Percentiles rank a stretch among this genome's conserved stretches.
Conservation (phyloP, 805 yeast genomes). For the Monosporozyma servazzii region DNA sequence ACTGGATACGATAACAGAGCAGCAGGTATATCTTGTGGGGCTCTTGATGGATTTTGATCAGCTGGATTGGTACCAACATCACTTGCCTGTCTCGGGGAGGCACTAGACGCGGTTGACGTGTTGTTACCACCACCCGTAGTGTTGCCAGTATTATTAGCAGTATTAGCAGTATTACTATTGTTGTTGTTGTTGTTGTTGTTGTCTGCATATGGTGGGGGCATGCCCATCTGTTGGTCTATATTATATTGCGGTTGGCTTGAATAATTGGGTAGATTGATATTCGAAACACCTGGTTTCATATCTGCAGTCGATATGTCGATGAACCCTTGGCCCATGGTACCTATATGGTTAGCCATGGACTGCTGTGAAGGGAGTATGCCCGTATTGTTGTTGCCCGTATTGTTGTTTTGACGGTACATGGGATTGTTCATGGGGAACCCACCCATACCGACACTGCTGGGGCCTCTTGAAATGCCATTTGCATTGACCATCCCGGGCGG, state of each 20-base stretch:
- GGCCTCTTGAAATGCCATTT: not conserved
- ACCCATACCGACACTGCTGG: not conserved
- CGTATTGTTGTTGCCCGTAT: not conserved
- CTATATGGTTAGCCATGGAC: not conserved
- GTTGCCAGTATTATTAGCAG: not conserved
- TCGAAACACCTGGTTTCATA: not conserved
- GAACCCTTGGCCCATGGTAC: not conserved
- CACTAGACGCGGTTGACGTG: no score
- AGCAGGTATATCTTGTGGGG: conserved; percentile 4
- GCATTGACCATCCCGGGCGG: not conserved
- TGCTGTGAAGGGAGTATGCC: not conserved
- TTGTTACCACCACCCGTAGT: not conserved
- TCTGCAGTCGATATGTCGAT: not conserved
- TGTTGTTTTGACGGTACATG: not conserved
- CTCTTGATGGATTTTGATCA: conserved; percentile 1
- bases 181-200: not conserved
- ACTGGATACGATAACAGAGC: conserved; percentile 19
- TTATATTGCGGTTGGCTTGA: not conserved
- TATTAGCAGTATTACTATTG: not conserved
- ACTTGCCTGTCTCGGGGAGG: not conserved
- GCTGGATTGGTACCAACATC: not conserved
- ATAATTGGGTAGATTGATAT: not conserved
- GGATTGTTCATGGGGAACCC: not conserved
- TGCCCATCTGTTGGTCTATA: not conserved
- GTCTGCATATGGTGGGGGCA: not conserved